Base-by-base conservation (phyloP, 306 rosid genomes). In the Acacia crassicarpa region DNA sequence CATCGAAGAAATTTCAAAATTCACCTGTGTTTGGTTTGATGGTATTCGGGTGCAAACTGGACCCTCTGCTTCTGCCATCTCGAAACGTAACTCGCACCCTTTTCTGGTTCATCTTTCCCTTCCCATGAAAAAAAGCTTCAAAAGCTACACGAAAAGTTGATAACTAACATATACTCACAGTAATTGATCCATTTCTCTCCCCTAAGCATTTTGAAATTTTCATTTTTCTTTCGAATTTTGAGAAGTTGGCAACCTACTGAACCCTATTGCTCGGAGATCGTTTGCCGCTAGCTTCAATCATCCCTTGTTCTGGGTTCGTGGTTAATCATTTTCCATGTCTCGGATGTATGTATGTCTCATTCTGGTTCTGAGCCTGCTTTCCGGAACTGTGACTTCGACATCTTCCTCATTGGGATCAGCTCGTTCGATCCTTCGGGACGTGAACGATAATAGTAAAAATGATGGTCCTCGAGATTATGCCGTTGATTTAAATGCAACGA, bases 401-500 rank as follows among this genome's bases (percentile, higher is more conserved):
- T 80, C 79, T 51, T 83, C 82, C 54, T 84, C 82, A 15, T 17
- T 43, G 40, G 91, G 91, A n/a, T 88, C 97, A 48, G 87, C 84
- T 4, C 95, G 94, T 23, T 91, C 89, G 84, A 87, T 95, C 74
- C 98, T 95, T 40, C 80, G 93, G 35, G 85, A 72, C 44, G 84
- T 93, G 74, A 46, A 49, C 58, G 80, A 80, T 44, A 81, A 75
- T 40, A 68, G 5, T 67, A 62, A 67, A 44, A 75, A 23, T 14
- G 84, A 76, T 44, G 90, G 78, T 84, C 87, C 75, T 48, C 89
- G 69, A 41, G 98, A 96, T 89, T 92, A 82, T 43, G 98, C 90
- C 4, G 85, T 96, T 45, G 94, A 92, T n/a, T 89, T 96, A 82
- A 93, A 96, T 80, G 91, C 75, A 49, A 89, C 94, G 11, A 90